Evolutionary conservation across 177 flowering plant genomes (phyloP).

Genomic region (Tripterygium wilfordii): DNA sequence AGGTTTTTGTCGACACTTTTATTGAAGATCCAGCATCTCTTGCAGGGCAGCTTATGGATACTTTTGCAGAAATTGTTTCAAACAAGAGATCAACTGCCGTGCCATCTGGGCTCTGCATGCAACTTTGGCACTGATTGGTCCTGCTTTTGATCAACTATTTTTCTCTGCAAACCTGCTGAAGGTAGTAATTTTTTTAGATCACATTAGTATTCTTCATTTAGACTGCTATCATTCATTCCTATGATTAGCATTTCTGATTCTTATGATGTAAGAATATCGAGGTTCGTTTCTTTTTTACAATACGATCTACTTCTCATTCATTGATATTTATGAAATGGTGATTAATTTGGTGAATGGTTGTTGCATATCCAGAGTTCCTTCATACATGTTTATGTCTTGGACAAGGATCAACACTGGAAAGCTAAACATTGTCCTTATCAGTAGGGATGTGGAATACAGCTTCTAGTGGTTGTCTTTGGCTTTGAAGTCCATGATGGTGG

Average conservation of each 20-base stretch:
- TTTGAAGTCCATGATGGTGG: too few relatives aligned
- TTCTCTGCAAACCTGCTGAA: constrained; percentile 11
- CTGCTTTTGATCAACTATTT: too few relatives aligned
- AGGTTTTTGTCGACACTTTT: constrained; percentile 70
- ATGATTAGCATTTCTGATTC: constrained; percentile 14
- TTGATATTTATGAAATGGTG: too few relatives aligned
- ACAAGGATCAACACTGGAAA: too few relatives aligned
- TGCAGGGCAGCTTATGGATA: constrained; percentile 81
- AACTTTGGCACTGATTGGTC: constrained; percentile 82
- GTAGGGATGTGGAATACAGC: too few relatives aligned
- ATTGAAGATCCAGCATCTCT: constrained; percentile 79
- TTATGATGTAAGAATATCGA: constrained; percentile 9
- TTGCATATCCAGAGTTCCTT: too few relatives aligned
- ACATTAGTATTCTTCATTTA: constrained; percentile 9
- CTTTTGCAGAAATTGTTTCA: constrained; percentile 68
- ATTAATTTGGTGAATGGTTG: too few relatives aligned
- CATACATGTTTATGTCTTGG: too few relatives aligned
- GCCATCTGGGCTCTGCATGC: constrained; percentile 79
- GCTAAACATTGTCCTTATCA: too few relatives aligned
- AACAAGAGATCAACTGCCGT: constrained; percentile 45
- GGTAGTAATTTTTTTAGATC: constrained; percentile 32
- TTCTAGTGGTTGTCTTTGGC: too few relatives aligned
- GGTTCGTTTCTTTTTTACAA: constrained; percentile 3
- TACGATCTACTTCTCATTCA: too few relatives aligned
- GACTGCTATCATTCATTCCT: constrained; percentile 4